phyloP scores from a whole-genome alignment of 2,329 filamentous ascomycete genomes.

The Fusarium multiceps region DNA sequence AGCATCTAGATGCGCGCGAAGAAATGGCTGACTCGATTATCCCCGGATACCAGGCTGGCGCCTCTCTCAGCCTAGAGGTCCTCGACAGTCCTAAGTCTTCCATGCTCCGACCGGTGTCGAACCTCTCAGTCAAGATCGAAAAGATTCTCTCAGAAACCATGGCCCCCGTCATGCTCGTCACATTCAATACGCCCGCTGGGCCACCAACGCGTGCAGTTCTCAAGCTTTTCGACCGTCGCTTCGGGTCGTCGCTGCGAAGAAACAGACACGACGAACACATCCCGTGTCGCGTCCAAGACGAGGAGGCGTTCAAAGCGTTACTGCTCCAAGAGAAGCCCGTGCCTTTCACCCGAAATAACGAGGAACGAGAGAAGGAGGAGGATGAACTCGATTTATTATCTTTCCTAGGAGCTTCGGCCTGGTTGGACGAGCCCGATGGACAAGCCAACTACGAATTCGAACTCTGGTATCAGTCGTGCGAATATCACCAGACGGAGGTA shows the following conservation, averaged over 20 bases:
- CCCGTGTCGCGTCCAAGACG: background rate
- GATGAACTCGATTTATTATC: rapidly evolving
- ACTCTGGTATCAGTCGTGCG: background rate
- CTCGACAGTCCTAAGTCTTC: no score
- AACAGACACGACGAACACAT: rapidly evolving
- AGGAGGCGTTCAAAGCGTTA: background rate
- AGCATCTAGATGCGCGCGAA: no score
- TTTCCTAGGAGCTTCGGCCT: background rate
- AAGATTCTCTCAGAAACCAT: no score
- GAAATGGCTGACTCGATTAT: no score
- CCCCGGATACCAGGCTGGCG: no score
- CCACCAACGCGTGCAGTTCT: background rate
- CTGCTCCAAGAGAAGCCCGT: background rate
- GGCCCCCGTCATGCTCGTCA: no score
- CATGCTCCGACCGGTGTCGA: no score
- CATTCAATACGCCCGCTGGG: no score
- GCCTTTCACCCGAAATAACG: background rate
- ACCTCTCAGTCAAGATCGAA: no score
- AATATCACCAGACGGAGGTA: background rate
- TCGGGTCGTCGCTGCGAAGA: background rate
- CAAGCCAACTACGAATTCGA: background rate
- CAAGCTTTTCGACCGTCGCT: background rate
- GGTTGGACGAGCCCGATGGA: background rate
- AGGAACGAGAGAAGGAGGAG: background rate
- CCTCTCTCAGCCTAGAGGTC: no score